Evolutionary conservation across 108 stramenopile species (phyloP), one percentile per base, ranked within the genome.

Genomic region (Nannochloropsis gaditana): DNA sequence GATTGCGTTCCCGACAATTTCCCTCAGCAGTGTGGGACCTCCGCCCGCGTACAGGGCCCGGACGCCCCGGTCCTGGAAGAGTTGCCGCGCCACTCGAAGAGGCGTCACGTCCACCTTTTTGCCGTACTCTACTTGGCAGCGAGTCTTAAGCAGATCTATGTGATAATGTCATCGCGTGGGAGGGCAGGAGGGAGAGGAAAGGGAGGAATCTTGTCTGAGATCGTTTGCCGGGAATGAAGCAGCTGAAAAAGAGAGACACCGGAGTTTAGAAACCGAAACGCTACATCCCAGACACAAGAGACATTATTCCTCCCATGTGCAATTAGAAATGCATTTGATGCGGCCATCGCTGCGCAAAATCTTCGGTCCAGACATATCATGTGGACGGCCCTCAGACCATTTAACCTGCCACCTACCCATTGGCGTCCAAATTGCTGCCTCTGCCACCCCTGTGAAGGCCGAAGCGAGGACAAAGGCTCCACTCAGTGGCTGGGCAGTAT

Each of bases 61-160:
- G 4, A 73, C n/a, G 2, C 59, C 59, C 19, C n/a, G 1, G 19
- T 73, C 59, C 6, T 73, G 15, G 59, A 73, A n/a, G 59, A 73
- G 59, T 73, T 73, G 59, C 59, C n/a, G 15, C 15, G 59, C 59
- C 4, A 73, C 59, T 73, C n/a, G 15, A 15, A 15, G n/a, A n/a
- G 59, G 59, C 15, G 59, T 73, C 4, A 73, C 59, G n/a, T 73
- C n/a, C 19, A 73, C 59, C 15, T 15, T 73, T 73, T 73, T 73
- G 59, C 59, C 59, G 59, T 73, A 73, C n/a, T 73, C 59, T 6
- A 73, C 59, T 73, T 73, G 59, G 59, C 59, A 73, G 59, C 59
- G 59, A 6, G 59, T 73, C n/a, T 73, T 73, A 15, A 73, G 59
- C 15, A 73, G 59, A 6, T 73, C 59, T 73, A 31, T 1, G 31